Conservation (phyloP, 306 rosid genomes). For the Arachis hypogaea region DNA sequence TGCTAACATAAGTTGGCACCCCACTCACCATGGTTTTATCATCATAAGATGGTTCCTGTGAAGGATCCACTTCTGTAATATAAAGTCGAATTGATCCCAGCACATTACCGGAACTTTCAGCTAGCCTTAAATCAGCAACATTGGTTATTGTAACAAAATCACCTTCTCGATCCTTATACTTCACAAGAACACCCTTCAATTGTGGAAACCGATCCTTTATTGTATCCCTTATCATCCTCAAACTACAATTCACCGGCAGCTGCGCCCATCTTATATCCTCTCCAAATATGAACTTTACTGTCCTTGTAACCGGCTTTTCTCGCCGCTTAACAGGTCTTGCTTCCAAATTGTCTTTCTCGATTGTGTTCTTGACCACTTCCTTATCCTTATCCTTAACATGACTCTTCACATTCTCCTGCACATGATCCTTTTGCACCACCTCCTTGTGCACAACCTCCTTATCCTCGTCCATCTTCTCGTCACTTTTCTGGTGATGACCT, state of each 20-base stretch:
- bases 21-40: conserved; percentile 46
- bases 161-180: conserved; percentile 83
- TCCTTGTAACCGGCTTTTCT: conserved; percentile 59
- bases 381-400: conserved; percentile 54
- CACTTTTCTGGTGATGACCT: conserved; percentile 35
- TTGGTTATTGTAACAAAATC: conserved; percentile 90
- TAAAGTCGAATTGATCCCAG: conserved; percentile 69
- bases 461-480: conserved; percentile 57
- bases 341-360: conserved; percentile 44
- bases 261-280: conserved; percentile 92
- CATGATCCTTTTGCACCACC: conserved; percentile 47
- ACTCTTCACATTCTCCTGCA: conserved; percentile 51
- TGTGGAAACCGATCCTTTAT: conserved; percentile 73
- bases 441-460: conserved; percentile 57
- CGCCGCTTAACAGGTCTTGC: conserved; percentile 45
- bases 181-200: conserved; percentile 80
- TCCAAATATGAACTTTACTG: conserved; percentile 83
- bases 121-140: conserved; percentile 68
- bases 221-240: conserved; percentile 64
- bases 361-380: conserved; percentile 42
- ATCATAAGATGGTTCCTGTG: conserved; percentile 68
- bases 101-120: conserved; percentile 57
- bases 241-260: conserved; percentile 72
- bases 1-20: conserved; percentile 27
- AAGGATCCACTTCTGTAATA: conserved; percentile 59